A percentile compares a stretch with the other conserved stretches of the same genome.
phyloP scores from a whole-genome alignment of 768 basidiomycete genomes.

The Boletellus emodensis region DNA sequence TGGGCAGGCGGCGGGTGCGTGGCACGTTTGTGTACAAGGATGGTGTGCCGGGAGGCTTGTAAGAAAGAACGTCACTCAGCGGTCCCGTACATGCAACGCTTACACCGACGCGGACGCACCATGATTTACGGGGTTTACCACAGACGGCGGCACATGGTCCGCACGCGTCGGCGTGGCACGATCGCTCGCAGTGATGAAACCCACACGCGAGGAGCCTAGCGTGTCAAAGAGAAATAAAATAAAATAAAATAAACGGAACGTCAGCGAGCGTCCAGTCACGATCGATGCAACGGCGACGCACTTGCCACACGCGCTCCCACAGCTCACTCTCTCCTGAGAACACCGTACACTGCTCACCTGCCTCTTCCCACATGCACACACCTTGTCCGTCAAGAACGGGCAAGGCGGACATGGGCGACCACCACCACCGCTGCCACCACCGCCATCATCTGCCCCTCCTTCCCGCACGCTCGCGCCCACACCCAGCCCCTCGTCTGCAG shows the following conservation, averaged over 20 bases:
- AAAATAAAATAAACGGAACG: neutral
- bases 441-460: neutral
- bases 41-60: constrained; percentile 66
- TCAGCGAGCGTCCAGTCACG: neutral
- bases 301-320: constrained; percentile 80
- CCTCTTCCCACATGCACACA: constrained; percentile 89
- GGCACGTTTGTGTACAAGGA: constrained; percentile 75
- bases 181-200: constrained; percentile 79
- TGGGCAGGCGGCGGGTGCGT: constrained; percentile 82
- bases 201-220: constrained; percentile 72
- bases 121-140: constrained; percentile 82
- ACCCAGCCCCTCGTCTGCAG: constrained; percentile 19
- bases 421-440: neutral
- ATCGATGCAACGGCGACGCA: constrained; percentile 30
- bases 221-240: neutral
- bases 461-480: neutral
- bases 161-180: constrained; percentile 82
- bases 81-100: neutral
- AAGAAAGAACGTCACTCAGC: neutral
- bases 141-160: constrained; percentile 74
- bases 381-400: constrained; percentile 70
- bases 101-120: constrained; percentile 43
- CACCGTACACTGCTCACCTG: constrained; percentile 76
- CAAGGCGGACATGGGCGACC: constrained; percentile 73
- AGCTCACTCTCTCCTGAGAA: constrained; percentile 74